phyloP scores from a whole-genome alignment of 2,329 filamentous ascomycete genomes.

The Fusarium anguioides region DNA sequence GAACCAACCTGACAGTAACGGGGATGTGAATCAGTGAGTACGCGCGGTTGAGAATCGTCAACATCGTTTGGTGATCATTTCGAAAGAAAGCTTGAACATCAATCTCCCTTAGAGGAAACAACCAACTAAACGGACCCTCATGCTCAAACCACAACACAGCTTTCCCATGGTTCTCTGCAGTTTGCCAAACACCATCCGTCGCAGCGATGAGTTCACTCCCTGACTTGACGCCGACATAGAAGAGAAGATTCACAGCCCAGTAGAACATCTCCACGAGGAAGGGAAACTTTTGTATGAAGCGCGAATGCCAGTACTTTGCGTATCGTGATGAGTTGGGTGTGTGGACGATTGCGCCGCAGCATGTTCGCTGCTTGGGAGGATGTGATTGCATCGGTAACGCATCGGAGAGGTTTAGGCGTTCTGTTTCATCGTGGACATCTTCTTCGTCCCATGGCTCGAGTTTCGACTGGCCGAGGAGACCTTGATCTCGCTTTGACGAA shows the following conservation, averaged over 20 bases:
- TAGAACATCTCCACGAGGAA: slow-evolving; percentile 81
- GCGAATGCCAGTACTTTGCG: slow-evolving; percentile 67
- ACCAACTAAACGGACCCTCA: slow-evolving; percentile 58
- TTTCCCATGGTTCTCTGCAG: slow-evolving; percentile 66
- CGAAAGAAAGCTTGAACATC: slow-evolving; percentile 68
- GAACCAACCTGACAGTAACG: slow-evolving; percentile 64
- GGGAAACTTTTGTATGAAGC: slow-evolving; percentile 72
- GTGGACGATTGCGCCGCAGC: slow-evolving; percentile 60
- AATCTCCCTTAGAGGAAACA: slow-evolving; percentile 64
- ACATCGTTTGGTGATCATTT: slow-evolving; percentile 61
- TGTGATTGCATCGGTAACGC: slow-evolving; percentile 41
- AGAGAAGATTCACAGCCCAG: slow-evolving; percentile 73
- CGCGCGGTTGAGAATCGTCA: slow-evolving; percentile 67
- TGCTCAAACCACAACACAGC: slow-evolving; percentile 67
- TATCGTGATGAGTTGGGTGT: slow-evolving; percentile 73
- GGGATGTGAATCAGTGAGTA: slow-evolving; percentile 71
- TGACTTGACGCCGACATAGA: slow-evolving; percentile 59
- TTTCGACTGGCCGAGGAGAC: slow-evolving; percentile 40
- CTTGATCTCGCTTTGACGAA: slow-evolving; percentile 33
- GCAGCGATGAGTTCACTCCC: slow-evolving; percentile 50
- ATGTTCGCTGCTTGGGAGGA: slow-evolving; percentile 61
- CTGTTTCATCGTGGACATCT: slow-evolving; percentile 37
- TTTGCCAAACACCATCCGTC: slow-evolving; percentile 62
- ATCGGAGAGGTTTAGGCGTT: slow-evolving; percentile 16
- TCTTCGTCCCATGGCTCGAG: slow-evolving; percentile 41